Base-by-base conservation (phyloP, 768 basidiomycete genomes). In the Heimioporus sp. region DNA sequence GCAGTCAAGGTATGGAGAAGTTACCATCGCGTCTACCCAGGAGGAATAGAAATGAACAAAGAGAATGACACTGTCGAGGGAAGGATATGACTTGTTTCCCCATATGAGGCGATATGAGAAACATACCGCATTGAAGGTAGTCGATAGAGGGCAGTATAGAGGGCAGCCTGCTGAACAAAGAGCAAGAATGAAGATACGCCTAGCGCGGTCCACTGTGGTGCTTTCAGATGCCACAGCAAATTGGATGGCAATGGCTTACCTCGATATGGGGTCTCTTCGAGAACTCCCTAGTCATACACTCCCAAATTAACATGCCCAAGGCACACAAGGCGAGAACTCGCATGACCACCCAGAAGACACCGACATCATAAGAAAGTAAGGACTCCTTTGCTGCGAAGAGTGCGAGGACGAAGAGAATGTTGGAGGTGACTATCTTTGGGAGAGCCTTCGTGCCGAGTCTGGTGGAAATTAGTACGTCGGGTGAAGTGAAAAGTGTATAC, bases 321-420 rank as follows among this genome's bases (percentile, higher is more conserved):
- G 80, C 85, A n/a, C 82, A 86, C 57, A 83, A 81, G 4, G 85
- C 86, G 47, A 91, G 72, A 44, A 89, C 77, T 55, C 87, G 74
- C 72, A 90, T 83, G 32, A 86, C 74, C 13, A 89, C 74, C 90
- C 88, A 91, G 62, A 90, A 85, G 10, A 86, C 79, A 8, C 85
- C 84, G 19, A 85, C 79, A 65, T 88, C 84, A 36, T 78, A 77
- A 16, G 80, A 73, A 43, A 91, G 69, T 8, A 90, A 68, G 73
- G 81, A 80, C 59, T 83, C 85, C 70, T 87, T 88, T 45, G 80
- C 76, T 7, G 81, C 77, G 66, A 83, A 79, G 34, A 86, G 68
- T 5, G 83, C 76, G 17, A 83, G 67, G 32, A 85, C 85, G 52
- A 86, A 82, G 43, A 88, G 69, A 19, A 80, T 67, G 70, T 89